Percentiles rank a stretch among this genome's conserved stretches.
These are phyloP conservation scores for Apiotrichum siamense DNA, from an alignment of 1,284 basidiomycete genomes.

Conservation along the genomic window DNA sequence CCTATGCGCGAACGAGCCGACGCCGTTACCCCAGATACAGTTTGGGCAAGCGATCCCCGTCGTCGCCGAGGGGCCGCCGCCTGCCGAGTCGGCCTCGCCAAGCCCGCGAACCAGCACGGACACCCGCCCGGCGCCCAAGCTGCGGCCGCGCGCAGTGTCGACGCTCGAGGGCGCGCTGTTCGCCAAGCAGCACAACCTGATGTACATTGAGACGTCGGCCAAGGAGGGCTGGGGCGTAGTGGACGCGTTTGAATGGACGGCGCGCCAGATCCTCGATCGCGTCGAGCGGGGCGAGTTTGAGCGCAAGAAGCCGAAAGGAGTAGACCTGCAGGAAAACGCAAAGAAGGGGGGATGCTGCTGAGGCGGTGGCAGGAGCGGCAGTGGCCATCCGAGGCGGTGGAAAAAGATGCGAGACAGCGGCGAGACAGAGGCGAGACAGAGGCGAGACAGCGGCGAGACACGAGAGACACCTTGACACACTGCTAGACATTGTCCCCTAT, in stretches of 20 bases:
- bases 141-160: slow-evolving; percentile 26
- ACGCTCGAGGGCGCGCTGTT: slow-evolving; percentile 34
- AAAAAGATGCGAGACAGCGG: too few species aligned
- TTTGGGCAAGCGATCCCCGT: slow-evolving; percentile 29
- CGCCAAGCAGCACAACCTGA: slow-evolving; percentile 36
- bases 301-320: slow-evolving; percentile 13
- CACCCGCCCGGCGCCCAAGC: slow-evolving; percentile 1
- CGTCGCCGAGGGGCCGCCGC: background rate
- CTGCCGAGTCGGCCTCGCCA: background rate
- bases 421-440: background rate
- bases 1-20: slow-evolving; percentile 28
- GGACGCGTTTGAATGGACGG: slow-evolving; percentile 42
- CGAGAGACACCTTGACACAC: background rate
- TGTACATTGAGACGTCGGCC: slow-evolving; percentile 43
- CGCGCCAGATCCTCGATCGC: slow-evolving; percentile 37
- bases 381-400: too few species aligned
- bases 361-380: too few species aligned
- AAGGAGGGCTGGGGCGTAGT: slow-evolving; percentile 44
- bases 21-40: slow-evolving; percentile 23
- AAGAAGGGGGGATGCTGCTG: slow-evolving; percentile 13
- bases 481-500: background rate
- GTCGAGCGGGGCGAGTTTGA: slow-evolving; percentile 28
- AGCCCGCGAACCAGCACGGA: background rate
- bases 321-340: slow-evolving; percentile 2
- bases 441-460: background rate